Conservation (phyloP, 306 rosid genomes). For the Glycine soja region DNA sequence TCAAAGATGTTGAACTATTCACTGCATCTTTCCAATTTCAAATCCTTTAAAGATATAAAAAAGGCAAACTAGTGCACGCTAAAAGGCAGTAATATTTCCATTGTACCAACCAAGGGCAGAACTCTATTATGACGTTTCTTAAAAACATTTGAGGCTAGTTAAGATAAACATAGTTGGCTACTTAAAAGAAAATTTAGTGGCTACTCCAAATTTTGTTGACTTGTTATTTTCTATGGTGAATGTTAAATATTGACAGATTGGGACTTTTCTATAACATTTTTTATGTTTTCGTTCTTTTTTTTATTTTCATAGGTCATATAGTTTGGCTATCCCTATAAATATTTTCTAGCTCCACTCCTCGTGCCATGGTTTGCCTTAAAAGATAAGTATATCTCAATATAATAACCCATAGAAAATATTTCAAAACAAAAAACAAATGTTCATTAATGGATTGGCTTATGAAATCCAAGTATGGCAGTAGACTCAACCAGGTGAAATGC, state of each 20-base stretch:
- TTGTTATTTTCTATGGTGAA: background rate
- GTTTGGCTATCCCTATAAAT: background rate
- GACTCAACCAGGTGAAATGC: slow-evolving; percentile 27
- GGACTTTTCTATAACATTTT: background rate
- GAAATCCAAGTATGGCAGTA: slow-evolving; percentile 11
- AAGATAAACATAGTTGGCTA: background rate
- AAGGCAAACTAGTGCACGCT: background rate
- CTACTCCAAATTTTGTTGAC: background rate
- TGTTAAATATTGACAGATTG: background rate
- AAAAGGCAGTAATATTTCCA: background rate
- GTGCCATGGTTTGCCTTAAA: background rate
- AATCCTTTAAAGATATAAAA: slow-evolving; percentile 13
- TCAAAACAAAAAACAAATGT: background rate
- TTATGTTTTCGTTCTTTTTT: background rate
- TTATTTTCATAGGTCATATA: background rate
- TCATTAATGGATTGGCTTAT: background rate
- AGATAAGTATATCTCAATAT: background rate
- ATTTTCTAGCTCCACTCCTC: background rate
- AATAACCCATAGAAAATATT: background rate
- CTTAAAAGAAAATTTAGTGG: background rate
- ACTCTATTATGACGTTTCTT: background rate
- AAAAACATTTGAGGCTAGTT: background rate
- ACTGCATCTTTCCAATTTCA: slow-evolving; percentile 25
- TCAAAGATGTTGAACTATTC: slow-evolving; percentile 17
- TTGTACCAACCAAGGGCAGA: background rate